phyloP scores from a whole-genome alignment of 306 rosid genomes.

The Oemleria cerasiformis region DNA sequence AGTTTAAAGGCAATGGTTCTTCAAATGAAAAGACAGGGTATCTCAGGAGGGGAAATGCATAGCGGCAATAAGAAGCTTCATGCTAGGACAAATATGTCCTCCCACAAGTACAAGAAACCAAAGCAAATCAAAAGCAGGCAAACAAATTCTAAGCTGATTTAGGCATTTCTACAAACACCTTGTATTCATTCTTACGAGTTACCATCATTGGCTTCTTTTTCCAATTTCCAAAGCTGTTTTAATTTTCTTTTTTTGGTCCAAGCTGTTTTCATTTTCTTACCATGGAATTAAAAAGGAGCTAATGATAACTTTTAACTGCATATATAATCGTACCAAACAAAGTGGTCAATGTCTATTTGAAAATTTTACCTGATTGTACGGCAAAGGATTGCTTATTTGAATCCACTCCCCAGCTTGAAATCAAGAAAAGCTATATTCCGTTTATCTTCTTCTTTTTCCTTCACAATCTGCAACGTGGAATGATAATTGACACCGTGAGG shows the following conservation, averaged over 20 bases:
- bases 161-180: background rate
- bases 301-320: constrained; percentile 1
- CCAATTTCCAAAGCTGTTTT: background rate
- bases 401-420: constrained; percentile 10
- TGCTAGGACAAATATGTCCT: constrained; percentile 38
- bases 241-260: background rate
- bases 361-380: constrained; percentile 4
- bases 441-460: too few species aligned
- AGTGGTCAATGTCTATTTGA: background rate
- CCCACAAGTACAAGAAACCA: constrained; percentile 33
- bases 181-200: background rate
- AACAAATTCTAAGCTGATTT: background rate
- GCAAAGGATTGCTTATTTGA: background rate
- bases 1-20: constrained; percentile 41
- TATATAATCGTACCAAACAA: background rate
- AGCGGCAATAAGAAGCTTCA: constrained; percentile 31
- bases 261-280: background rate
- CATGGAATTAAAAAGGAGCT: background rate
- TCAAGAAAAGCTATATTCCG: background rate
- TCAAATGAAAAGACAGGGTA: constrained; percentile 44
- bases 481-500: too few species aligned
- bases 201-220: constrained; percentile 7
- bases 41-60: constrained; percentile 30
- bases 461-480: too few species aligned
- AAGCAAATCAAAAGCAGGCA: constrained; percentile 8